phyloP scores from a whole-genome alignment of 148 eudicot species.

The Silene latifolia region DNA sequence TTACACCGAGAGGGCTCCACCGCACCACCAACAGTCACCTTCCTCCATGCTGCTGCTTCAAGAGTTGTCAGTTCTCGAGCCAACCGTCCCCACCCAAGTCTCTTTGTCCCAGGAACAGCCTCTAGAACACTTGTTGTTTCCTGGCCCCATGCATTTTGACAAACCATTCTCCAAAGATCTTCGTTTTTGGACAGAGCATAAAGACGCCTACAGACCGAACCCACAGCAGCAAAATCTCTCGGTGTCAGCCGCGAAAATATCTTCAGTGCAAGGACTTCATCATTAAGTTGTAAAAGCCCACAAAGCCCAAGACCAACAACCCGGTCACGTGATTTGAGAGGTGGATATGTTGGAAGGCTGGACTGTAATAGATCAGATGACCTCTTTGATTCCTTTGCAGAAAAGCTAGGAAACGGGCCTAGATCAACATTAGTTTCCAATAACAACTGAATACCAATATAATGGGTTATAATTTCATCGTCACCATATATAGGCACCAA shows the following conservation, averaged over 20 bases:
- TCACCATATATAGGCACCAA: constrained; percentile 86
- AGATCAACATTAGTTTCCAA: constrained; percentile 71
- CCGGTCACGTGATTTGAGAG: constrained; percentile 36
- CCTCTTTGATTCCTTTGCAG: constrained; percentile 46
- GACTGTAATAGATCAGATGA: constrained; percentile 46
- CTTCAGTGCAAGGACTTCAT: constrained; percentile 71
- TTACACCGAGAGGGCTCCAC: constrained; percentile 96
- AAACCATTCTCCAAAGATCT: constrained; percentile 87
- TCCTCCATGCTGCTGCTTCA: constrained; percentile 92
- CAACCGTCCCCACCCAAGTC: constrained; percentile 88
- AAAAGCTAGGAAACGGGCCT: constrained; percentile 69
- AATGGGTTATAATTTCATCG: constrained; percentile 72
- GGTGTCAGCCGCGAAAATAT: constrained; percentile 79
- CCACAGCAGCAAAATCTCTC: constrained; percentile 84
- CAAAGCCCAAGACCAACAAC: constrained; percentile 47
- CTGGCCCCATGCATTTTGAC: constrained; percentile 94
- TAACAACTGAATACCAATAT: constrained; percentile 78
- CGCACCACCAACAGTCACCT: constrained; percentile 71
- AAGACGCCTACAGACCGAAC: constrained; percentile 62
- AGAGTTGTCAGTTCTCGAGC: constrained; percentile 91
- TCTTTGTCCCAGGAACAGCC: constrained; percentile 84
- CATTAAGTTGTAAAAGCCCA: constrained; percentile 73
- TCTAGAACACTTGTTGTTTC: constrained; percentile 83
- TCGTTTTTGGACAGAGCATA: constrained; percentile 73
- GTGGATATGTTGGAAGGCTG: constrained; percentile 39